Percentiles rank a stretch among this genome's conserved stretches.
phyloP scores from a whole-genome alignment of 2,329 filamentous ascomycete genomes.

The Alternaria sp. region DNA sequence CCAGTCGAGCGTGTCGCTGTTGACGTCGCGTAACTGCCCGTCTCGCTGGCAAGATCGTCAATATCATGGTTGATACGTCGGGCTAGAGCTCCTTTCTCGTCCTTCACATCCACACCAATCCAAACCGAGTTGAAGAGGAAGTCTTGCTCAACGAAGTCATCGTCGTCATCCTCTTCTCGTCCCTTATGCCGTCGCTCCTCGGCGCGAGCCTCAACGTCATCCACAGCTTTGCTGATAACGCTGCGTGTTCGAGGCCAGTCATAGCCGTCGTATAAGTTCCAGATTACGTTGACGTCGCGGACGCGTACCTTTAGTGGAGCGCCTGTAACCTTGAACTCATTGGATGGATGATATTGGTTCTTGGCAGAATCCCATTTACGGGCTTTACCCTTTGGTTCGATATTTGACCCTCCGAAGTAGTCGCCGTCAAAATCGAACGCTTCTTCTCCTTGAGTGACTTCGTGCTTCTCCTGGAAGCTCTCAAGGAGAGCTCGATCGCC shows the following conservation, averaged over 20 bases:
- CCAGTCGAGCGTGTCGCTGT: slow-evolving; percentile 46
- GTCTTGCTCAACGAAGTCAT: slow-evolving; percentile 79
- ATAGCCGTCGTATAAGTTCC: slow-evolving; percentile 97
- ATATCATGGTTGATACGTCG: slow-evolving; percentile 86
- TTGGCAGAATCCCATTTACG: slow-evolving; percentile 81
- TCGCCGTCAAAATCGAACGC: slow-evolving; percentile 77
- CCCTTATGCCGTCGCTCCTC: slow-evolving; percentile 71
- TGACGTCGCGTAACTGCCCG: slow-evolving; percentile 83
- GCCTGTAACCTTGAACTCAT: slow-evolving; percentile 64
- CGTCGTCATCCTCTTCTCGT: slow-evolving; percentile 66
- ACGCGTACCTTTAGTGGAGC: slow-evolving; percentile 80
- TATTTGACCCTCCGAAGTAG: slow-evolving; percentile 70
- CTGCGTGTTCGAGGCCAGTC: slow-evolving; percentile 92
- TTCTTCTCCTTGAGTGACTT: slow-evolving; percentile 62
- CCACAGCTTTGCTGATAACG: slow-evolving; percentile 84
- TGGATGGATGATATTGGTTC: slow-evolving; percentile 74
- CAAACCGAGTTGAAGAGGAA: slow-evolving; percentile 99
- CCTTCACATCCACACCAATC: slow-evolving; percentile 86
- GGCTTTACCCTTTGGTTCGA: slow-evolving; percentile 68
- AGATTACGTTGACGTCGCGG: slow-evolving; percentile 89
- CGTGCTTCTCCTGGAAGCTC: slow-evolving; percentile 61
- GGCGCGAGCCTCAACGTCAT: slow-evolving; percentile 83
- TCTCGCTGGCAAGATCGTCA: slow-evolving; percentile 85
- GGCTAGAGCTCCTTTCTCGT: slow-evolving; percentile 81
- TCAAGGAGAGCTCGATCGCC: slow-evolving; percentile 52